phyloP scores from a whole-genome alignment of 2,329 filamentous ascomycete genomes.

The Dactylonectria estremocensis region DNA sequence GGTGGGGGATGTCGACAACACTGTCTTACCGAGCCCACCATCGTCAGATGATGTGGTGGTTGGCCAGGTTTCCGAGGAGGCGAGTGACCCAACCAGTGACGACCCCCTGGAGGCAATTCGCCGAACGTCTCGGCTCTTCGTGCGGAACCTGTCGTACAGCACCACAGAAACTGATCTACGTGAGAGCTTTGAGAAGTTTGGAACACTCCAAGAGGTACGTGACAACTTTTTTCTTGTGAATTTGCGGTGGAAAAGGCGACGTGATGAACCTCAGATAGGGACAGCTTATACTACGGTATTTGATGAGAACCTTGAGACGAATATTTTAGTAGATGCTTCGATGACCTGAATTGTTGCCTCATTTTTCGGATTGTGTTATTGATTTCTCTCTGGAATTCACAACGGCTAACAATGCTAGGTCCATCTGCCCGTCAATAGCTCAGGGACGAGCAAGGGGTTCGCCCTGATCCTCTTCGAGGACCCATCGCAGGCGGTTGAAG shows the following conservation, averaged over 20 bases:
- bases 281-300: constrained; percentile 96
- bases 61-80: constrained; percentile 45
- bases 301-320: constrained; percentile 92
- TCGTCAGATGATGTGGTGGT: constrained; percentile 39
- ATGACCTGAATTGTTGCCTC: constrained; percentile 75
- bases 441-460: constrained; percentile 88
- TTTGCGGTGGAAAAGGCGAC: constrained; percentile 53
- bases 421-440: constrained; percentile 83
- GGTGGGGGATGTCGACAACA: constrained; percentile 35
- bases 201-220: constrained; percentile 89
- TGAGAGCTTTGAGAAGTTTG: constrained; percentile 79
- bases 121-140: constrained; percentile 84
- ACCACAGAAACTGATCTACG: constrained; percentile 84
- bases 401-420: constrained; percentile 72
- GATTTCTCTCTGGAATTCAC: constrained; percentile 34
- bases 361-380: constrained; percentile 43
- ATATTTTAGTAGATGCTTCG: constrained; percentile 99
- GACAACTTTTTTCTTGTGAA: constrained; percentile 31
- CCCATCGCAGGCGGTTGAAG: constrained; percentile 80
- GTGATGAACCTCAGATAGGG: constrained; percentile 99
- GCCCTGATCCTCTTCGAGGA: constrained; percentile 87
- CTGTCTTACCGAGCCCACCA: constrained; percentile 33
- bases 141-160: constrained; percentile 90
- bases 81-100: constrained; percentile 48
- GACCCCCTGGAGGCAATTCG: constrained; percentile 65